Evolutionary conservation across 192 early-diverging fungal species (phyloP).

Genomic region (Linnemannia hyalina): DNA sequence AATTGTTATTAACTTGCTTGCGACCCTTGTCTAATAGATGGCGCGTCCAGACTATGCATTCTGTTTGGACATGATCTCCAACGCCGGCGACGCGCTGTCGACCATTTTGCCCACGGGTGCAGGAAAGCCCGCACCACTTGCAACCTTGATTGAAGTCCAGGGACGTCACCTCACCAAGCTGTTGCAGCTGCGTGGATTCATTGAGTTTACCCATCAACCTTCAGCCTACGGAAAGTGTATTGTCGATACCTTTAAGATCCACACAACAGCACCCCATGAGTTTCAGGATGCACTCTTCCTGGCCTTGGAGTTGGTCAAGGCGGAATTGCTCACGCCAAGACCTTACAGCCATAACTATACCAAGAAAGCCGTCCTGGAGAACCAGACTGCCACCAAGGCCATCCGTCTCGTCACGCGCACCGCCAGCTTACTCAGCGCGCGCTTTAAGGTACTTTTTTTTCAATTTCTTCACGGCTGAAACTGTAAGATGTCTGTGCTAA

Average conservation of each 20-base stretch:
- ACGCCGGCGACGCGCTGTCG: slow-evolving; percentile 25
- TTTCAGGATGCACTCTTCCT: slow-evolving; percentile 65
- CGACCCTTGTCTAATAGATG: slow-evolving; percentile 26
- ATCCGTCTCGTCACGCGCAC: slow-evolving; percentile 66
- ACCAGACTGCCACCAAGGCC: slow-evolving; percentile 50
- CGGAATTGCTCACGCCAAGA: slow-evolving; percentile 61
- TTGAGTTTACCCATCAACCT: slow-evolving; percentile 53
- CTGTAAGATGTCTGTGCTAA: not conserved
- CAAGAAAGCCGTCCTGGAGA: slow-evolving; percentile 52
- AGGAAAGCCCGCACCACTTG: slow-evolving; percentile 13
- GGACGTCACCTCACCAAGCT: slow-evolving; percentile 40
- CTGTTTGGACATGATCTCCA: slow-evolving; percentile 24
- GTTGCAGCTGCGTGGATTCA: slow-evolving; percentile 43
- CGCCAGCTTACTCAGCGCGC: slow-evolving; percentile 64
- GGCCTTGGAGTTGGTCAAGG: slow-evolving; percentile 67
- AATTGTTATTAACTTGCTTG: not conserved
- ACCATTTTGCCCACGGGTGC: slow-evolving; percentile 19
- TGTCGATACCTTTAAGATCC: slow-evolving; percentile 38
- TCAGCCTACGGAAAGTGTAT: slow-evolving; percentile 60
- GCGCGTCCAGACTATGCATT: slow-evolving; percentile 33
- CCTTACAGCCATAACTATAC: slow-evolving; percentile 62
- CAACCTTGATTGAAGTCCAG: slow-evolving; percentile 27
- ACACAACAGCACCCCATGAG: slow-evolving; percentile 20
- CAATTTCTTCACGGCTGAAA: no score
- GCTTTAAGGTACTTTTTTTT: slow-evolving; percentile 63